Evolutionary conservation across 352 stramenopile species (phyloP).

Genomic region (Phytophthora pistaciae): DNA sequence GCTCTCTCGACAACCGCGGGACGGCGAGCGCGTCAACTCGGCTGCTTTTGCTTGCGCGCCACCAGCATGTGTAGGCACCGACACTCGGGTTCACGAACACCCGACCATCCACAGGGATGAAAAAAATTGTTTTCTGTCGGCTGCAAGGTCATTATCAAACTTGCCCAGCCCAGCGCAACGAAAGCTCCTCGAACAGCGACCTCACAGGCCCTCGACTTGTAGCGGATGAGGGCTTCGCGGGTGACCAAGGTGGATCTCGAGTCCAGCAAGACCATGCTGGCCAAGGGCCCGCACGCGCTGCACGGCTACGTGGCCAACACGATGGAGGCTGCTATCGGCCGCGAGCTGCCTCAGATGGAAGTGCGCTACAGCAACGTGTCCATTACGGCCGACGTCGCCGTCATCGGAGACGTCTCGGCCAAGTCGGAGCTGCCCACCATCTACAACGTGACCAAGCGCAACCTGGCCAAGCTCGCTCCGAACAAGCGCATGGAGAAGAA

Average conservation of each 20-base stretch:
- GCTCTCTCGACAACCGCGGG: background rate
- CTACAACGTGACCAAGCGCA: conserved; percentile 42
- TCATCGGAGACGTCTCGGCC: conserved; percentile 19
- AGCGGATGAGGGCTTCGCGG: conserved; percentile 3
- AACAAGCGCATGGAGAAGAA: conserved; percentile 45
- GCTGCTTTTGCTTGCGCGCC: conserved; percentile 4
- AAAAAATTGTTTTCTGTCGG: background rate
- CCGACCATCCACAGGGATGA: background rate
- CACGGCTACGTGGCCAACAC: conserved; percentile 39
- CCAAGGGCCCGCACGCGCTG: conserved; percentile 29
- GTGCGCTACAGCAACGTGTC: conserved; percentile 33
- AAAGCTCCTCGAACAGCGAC: background rate
- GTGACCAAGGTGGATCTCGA: conserved; percentile 14
- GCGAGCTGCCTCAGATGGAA: conserved; percentile 47
- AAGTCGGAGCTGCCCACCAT: conserved; percentile 47
- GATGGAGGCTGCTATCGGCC: conserved; percentile 39
- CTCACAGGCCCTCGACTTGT: background rate
- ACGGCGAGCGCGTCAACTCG: conserved; percentile 7
- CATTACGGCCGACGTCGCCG: conserved; percentile 28
- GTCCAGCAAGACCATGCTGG: conserved; percentile 33
- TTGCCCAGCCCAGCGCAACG: background rate
- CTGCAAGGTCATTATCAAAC: conserved; percentile 8
- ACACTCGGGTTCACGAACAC: background rate
- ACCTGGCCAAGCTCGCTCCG: conserved; percentile 26
- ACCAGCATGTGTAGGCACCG: background rate